Evolutionary conservation across 257 asterid genomes (phyloP).

Genomic region (Thymus mandschuricus): DNA sequence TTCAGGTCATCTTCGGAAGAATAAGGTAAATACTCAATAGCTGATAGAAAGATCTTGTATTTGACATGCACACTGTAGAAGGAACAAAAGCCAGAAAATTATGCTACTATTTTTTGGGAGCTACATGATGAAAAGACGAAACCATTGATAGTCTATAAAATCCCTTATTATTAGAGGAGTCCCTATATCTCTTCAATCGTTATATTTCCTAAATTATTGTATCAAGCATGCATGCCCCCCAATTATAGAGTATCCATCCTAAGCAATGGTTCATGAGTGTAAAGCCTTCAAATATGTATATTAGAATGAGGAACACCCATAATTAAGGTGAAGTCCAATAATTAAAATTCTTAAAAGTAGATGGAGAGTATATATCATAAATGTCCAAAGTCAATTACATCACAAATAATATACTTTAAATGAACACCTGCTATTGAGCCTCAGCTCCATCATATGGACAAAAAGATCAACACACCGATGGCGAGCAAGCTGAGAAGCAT

Average conservation of each 20-base stretch:
- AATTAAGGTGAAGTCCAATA: background rate
- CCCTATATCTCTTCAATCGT: background rate
- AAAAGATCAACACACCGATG: constrained; percentile 96
- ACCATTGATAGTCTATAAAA: constrained; percentile 8
- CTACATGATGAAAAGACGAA: constrained; percentile 10
- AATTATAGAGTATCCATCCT: background rate
- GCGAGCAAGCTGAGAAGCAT: constrained; percentile 94
- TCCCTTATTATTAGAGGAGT: background rate
- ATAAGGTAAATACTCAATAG: constrained; percentile 85
- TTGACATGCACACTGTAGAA: constrained; percentile 76
- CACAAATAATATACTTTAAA: constrained; percentile 16
- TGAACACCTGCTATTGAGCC: constrained; percentile 92
- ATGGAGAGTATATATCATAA: background rate
- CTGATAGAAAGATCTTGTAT: constrained; percentile 87
- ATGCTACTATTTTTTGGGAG: constrained; percentile 26
- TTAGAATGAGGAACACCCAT: constrained; percentile 17
- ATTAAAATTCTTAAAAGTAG: background rate
- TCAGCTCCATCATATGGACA: constrained; percentile 98
- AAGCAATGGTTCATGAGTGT: constrained; percentile 16
- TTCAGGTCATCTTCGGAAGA: constrained; percentile 70
- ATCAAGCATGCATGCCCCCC: constrained; percentile 3
- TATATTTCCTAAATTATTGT: constrained; percentile 21
- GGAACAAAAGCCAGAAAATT: constrained; percentile 31
- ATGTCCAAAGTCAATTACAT: constrained; percentile 7
- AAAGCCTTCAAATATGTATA: constrained; percentile 17